Percentiles rank a stretch among this genome's conserved stretches.
phyloP scores from a whole-genome alignment of 495 filamentous ascomycete genomes.

The Mytilinidion resinicola region DNA sequence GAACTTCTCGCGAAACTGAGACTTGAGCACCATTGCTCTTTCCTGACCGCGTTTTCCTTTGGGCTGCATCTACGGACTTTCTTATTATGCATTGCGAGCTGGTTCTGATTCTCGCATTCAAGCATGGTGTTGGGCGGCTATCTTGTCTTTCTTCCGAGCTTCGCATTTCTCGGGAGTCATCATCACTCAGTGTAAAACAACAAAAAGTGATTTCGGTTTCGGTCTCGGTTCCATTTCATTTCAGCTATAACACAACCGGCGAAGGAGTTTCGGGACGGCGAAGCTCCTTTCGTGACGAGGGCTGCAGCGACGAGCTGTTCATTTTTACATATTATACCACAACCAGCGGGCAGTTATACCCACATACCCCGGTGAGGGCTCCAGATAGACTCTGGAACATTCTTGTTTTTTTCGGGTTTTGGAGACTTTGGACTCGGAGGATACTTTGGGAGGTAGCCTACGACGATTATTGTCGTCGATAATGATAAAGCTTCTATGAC shows the following conservation, averaged over 20 bases:
- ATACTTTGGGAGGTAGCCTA: background rate
- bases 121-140: constrained; percentile 11
- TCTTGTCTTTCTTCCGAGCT: background rate
- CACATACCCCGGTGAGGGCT: constrained; percentile 24
- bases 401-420: background rate
- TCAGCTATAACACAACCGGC: constrained; percentile 4
- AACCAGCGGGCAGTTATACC: constrained; percentile 29
- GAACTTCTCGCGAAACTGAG: constrained; percentile 20
- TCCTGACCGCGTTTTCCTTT: background rate
- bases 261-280: background rate
- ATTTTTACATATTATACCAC: constrained; percentile 8
- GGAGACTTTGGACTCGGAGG: background rate
- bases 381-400: constrained; percentile 2
- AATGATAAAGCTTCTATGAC: background rate
- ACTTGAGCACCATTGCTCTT: background rate
- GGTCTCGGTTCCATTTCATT: background rate
- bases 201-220: background rate
- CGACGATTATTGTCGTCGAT: background rate
- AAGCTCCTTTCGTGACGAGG: constrained; percentile 1
- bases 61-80: constrained; percentile 2
- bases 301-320: constrained; percentile 1
- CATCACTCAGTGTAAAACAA: background rate
- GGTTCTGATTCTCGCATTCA: constrained; percentile 30
- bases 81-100: constrained; percentile 18
- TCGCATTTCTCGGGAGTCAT: background rate